Base-by-base conservation (phyloP, 73 alveolate species). In the Stentor roeselii region DNA sequence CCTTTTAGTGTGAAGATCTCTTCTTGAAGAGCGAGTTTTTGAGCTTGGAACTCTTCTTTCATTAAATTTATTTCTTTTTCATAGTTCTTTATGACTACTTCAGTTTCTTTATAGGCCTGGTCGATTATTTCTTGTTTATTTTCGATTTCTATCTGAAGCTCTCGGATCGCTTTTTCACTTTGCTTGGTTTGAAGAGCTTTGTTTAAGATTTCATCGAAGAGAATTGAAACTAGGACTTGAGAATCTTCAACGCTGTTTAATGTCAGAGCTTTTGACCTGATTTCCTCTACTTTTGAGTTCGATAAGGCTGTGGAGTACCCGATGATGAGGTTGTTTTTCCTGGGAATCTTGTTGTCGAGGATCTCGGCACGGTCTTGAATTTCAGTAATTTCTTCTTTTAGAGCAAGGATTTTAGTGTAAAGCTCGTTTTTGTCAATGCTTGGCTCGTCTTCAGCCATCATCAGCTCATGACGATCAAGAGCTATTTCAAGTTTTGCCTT, bases 291-390 rank as follows among this genome's bases (percentile, higher is more conserved):
- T 30, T 34, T 27, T 27, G 80, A 67, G 41, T 67, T 67, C 14
- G 80, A 21, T 21, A 67, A 32, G 27, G 0, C 41, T 67, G 15
- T 36, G 80, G 80, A 67, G 0, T 15, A 21, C n/a, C 39, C 82
- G 40, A 74, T 60, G 36, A 90, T 83, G 67, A 86, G 86, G 15
- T 78, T 83, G 32, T 86, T 77, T 0, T 78, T 61, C 76, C 80
- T 87, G 21, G 60, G 88, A 30, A 50, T 39, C 75, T 90, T 90
- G 38, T 90, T 95, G 59, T 90, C 95, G 3, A 90, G 78, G 1
- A 87, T 59, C 38, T 92, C 97, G 38, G 90, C 42, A 40, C 74
- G 75, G 0, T 90, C 95, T 39, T 42, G 75, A 0, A 84, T 42
- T 50, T 78, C 83, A 31, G 61, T 78, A 2, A 78, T 32, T 38